Conservation (phyloP, 306 rosid species). For the Cucurbita argyrosperma region DNA sequence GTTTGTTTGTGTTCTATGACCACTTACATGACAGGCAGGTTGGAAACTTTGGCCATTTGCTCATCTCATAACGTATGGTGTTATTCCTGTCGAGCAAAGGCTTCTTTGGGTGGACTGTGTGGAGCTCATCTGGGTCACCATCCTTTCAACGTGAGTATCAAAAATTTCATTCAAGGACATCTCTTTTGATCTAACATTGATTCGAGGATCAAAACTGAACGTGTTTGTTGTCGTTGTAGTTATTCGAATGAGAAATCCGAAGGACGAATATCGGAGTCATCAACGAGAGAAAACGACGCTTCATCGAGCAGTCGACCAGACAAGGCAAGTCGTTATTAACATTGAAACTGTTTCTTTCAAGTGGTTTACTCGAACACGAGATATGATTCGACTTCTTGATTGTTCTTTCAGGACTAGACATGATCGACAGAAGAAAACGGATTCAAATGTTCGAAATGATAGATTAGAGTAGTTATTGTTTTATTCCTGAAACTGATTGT, state of each 20-base stretch:
- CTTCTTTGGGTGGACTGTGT: conserved; percentile 96
- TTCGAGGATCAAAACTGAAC: not conserved
- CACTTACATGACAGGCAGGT: conserved; percentile 46
- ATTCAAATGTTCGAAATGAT: not conserved
- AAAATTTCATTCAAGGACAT: not conserved
- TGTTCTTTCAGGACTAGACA: not conserved
- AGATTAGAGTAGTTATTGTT: not conserved
- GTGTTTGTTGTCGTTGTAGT: conserved; percentile 14
- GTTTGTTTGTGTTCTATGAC: not conserved
- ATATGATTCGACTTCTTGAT: not conserved
- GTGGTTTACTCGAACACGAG: not conserved
- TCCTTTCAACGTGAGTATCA: conserved; percentile 79
- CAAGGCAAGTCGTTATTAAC: conserved; percentile 21
- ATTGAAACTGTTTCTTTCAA: not conserved
- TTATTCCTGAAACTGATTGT: not conserved
- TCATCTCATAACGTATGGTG: conserved; percentile 85
- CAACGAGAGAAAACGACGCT: conserved; percentile 22
- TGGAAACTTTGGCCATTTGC: conserved; percentile 99
- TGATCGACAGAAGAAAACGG: not conserved
- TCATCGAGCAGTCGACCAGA: conserved; percentile 25
- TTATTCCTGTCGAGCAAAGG: conserved; percentile 85
- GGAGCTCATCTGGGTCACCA: conserved; percentile 96
- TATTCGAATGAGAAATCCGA: conserved; percentile 80
- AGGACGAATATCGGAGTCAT: conserved; percentile 26
- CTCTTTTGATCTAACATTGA: not conserved